A percentile compares a stretch with the other conserved stretches of the same genome.
Evolutionary conservation across 2,329 filamentous ascomycete species (phyloP).

Genomic region (Cytospora mali): DNA sequence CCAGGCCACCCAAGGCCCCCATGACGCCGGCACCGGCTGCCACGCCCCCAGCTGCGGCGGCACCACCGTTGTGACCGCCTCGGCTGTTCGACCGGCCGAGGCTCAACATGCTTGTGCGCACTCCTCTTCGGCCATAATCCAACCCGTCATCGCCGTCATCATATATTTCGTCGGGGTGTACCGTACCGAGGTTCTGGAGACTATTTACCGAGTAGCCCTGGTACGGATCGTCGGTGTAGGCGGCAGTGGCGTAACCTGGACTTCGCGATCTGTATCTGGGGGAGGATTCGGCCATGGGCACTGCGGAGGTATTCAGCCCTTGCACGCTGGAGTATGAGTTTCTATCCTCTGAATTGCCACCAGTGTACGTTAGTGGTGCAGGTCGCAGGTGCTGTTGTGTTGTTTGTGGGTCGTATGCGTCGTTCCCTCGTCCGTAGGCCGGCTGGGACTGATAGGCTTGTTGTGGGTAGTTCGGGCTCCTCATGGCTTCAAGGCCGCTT

Average conservation of each 20-base stretch:
- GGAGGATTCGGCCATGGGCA: conserved; percentile 39
- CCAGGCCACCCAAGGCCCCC: conserved; percentile 44
- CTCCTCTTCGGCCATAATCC: conserved; percentile 49
- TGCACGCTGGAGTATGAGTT: conserved; percentile 49
- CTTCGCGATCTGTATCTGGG: conserved; percentile 48
- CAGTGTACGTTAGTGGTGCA: conserved; percentile 28
- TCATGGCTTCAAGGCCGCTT: conserved; percentile 65
- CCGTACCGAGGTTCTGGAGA: conserved; percentile 55
- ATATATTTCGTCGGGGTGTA: conserved; percentile 78
- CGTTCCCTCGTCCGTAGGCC: conserved; percentile 23
- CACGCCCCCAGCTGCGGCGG: conserved; percentile 49
- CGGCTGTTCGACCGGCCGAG: conserved; percentile 51
- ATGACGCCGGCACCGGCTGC: conserved; percentile 48
- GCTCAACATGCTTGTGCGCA: conserved; percentile 63
- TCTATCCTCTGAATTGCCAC: conserved; percentile 36
- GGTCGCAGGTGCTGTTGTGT: conserved; percentile 32
- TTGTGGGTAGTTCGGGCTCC: conserved; percentile 40
- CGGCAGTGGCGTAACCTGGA: conserved; percentile 43
- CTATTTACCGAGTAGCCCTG: conserved; percentile 57
- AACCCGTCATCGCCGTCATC: conserved; percentile 90
- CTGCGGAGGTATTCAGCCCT: conserved; percentile 40
- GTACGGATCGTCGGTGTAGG: conserved; percentile 69
- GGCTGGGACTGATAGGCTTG: conserved; percentile 34
- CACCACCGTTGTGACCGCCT: conserved; percentile 39
- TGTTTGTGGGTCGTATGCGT: conserved; percentile 6